phyloP scores from a whole-genome alignment of 2,329 filamentous ascomycete genomes.

The Trichoderma cornu-damae region DNA sequence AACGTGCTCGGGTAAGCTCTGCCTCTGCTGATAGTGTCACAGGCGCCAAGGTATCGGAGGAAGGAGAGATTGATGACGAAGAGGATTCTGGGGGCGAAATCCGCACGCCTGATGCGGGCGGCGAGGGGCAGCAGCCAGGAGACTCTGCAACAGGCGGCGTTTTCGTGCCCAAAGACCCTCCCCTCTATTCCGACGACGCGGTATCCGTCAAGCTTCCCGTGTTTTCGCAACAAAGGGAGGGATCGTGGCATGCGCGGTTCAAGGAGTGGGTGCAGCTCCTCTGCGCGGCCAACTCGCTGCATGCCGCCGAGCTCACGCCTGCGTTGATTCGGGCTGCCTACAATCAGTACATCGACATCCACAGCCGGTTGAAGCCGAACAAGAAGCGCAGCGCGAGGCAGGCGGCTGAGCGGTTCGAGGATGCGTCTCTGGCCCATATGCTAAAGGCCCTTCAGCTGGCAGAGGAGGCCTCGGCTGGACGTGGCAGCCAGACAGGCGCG shows the following conservation, averaged over 20 bases:
- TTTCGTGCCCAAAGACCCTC: slow-evolving; percentile 23
- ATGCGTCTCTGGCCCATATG: slow-evolving; percentile 23
- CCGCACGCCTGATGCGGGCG: background rate
- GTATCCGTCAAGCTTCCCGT: slow-evolving; percentile 28
- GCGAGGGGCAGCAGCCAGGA: background rate
- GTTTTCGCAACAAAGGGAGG: slow-evolving; percentile 26
- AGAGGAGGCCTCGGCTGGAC: background rate
- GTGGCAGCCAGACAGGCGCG: background rate
- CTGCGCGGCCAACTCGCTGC: slow-evolving; percentile 25
- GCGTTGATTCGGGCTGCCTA: slow-evolving; percentile 27
- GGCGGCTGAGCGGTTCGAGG: slow-evolving; percentile 27
- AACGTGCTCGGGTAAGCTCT: slow-evolving; percentile 22
- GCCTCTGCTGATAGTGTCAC: slow-evolving; percentile 3
- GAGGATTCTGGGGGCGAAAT: background rate
- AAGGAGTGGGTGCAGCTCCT: slow-evolving; percentile 34
- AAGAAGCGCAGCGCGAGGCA: slow-evolving; percentile 33
- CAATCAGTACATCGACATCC: slow-evolving; percentile 29
- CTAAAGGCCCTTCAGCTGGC: slow-evolving; percentile 21
- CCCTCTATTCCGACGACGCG: slow-evolving; percentile 23
- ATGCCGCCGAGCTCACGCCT: slow-evolving; percentile 25
- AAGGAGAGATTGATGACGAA: slow-evolving; percentile 33
- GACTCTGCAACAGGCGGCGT: slow-evolving; percentile 11
- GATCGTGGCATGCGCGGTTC: slow-evolving; percentile 34
- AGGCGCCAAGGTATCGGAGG: slow-evolving; percentile 26
- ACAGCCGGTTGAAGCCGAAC: slow-evolving; percentile 28